These are phyloP conservation scores for Ceratocystiopsis brevicomis DNA, from an alignment of 2,329 filamentous ascomycete genomes.

Conservation along the genomic window DNA sequence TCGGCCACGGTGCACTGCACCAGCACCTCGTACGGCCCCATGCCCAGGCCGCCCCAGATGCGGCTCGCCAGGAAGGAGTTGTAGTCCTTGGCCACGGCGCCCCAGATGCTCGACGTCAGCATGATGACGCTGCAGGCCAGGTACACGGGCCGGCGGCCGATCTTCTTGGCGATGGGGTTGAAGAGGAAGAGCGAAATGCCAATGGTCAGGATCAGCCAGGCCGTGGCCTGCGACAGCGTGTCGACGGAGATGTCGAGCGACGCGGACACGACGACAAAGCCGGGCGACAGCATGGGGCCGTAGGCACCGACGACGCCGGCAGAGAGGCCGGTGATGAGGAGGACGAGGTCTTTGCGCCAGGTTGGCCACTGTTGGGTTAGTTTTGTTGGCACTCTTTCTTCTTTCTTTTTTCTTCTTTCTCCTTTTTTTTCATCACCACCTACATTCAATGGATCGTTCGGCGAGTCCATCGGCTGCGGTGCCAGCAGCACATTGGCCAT, in stretches of 20 bases:
- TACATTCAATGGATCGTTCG: conserved; percentile 29
- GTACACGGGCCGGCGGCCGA: conserved; percentile 80
- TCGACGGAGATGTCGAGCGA: conserved; percentile 47
- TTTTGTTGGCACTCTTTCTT: conserved; percentile 29
- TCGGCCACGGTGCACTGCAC: conserved; percentile 89
- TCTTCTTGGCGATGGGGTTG: conserved; percentile 81
- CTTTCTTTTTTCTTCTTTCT: conserved; percentile 17
- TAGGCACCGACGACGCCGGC: conserved; percentile 88
- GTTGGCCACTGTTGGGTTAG: conserved; percentile 49
- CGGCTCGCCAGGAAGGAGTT: conserved; percentile 61
- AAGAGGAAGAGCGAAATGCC: conserved; percentile 69
- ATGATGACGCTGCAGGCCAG: conserved; percentile 62
- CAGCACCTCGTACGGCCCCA: conserved; percentile 80
- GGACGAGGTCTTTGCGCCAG: conserved; percentile 60
- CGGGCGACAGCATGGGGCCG: conserved; percentile 75
- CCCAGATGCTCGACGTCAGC: conserved; percentile 61
- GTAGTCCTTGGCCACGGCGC: conserved; percentile 66
- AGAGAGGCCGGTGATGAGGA: conserved; percentile 74
- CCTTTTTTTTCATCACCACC: conserved; percentile 8
- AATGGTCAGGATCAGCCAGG: conserved; percentile 84
- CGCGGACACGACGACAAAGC: conserved; percentile 62
- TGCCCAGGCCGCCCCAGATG: conserved; percentile 71
- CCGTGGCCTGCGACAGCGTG: conserved; percentile 68
- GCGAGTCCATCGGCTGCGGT: conserved; percentile 28
- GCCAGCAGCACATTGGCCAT: conserved; percentile 18